Conservation (phyloP, 2,329 filamentous ascomycete species). For the Fusarium sp. region DNA sequence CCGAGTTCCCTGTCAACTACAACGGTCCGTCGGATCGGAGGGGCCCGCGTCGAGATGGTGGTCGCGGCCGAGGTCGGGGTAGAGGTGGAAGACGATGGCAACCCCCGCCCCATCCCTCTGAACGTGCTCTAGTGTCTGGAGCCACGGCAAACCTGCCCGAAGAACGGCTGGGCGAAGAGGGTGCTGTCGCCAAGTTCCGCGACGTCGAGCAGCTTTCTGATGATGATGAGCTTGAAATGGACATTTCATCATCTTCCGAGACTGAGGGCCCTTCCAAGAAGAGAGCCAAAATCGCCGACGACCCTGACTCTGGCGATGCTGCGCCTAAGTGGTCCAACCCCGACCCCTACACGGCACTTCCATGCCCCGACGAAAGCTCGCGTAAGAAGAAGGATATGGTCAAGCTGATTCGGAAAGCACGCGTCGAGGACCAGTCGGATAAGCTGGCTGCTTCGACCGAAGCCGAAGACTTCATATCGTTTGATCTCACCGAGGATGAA, state of each 20-base stretch:
- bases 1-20: constrained; percentile 46
- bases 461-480: constrained; percentile 89
- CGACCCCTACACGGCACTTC: constrained; percentile 89
- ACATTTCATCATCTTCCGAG: constrained; percentile 60
- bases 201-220: constrained; percentile 69
- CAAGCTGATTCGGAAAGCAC: constrained; percentile 89
- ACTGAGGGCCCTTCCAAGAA: constrained; percentile 57
- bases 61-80: constrained; percentile 41
- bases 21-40: constrained; percentile 34
- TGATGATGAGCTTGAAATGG: constrained; percentile 72
- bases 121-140: constrained; percentile 62
- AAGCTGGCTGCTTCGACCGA: constrained; percentile 65
- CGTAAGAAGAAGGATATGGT: constrained; percentile 88
- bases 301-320: constrained; percentile 54
- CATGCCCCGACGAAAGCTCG: constrained; percentile 77
- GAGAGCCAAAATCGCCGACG: constrained; percentile 44
- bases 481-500: constrained; percentile 73
- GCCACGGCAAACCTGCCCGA: constrained; percentile 56
- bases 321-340: constrained; percentile 93
- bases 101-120: constrained; percentile 56
- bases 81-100: constrained; percentile 51
- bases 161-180: constrained; percentile 60
- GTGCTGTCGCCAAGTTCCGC: constrained; percentile 63
- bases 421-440: constrained; percentile 66
- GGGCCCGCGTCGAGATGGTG: constrained; percentile 41